A percentile compares a stretch with the other conserved stretches of the same genome.
Conservation (phyloP, 257 asterid species). For the Galeopsis tetrahit region DNA sequence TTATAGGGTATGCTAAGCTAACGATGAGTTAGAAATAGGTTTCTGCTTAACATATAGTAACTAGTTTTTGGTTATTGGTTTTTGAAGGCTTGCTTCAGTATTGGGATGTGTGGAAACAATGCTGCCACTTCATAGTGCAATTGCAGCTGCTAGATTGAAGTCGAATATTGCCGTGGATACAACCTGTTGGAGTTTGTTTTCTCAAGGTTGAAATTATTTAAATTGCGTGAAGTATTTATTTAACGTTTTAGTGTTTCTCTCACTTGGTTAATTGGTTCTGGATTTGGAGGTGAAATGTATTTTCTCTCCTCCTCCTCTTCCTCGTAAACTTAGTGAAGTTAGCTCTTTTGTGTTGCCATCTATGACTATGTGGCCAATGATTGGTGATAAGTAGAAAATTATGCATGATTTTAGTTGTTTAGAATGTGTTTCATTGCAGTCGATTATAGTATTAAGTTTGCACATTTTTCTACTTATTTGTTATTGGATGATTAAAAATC, state of each 20-base stretch:
- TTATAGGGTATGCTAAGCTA: not conserved
- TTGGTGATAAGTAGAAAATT: not conserved
- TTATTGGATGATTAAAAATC: too few species aligned
- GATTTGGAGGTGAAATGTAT: not conserved
- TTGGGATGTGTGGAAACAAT: conserved; percentile 51
- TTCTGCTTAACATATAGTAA: not conserved
- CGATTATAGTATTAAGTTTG: too few species aligned
- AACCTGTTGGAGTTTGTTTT: conserved; percentile 61
- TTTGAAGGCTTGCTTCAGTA: conserved; percentile 46
- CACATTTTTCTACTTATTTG: too few species aligned
- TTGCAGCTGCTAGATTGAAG: conserved; percentile 65
- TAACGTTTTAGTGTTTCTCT: not conserved
- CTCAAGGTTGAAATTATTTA: conserved; percentile 47
- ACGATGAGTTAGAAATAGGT: not conserved
- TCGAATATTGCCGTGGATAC: conserved; percentile 59
- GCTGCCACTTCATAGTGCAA: conserved; percentile 62
- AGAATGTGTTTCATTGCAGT: too few species aligned
- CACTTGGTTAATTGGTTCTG: conserved; percentile 16
- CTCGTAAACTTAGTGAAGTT: not conserved
- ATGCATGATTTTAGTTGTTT: too few species aligned
- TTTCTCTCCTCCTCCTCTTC: not conserved
- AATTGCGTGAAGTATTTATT: not conserved
- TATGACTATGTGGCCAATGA: not conserved
- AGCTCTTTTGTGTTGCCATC: not conserved
- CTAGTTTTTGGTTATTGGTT: not conserved